These are phyloP conservation scores for Suillus alpinus DNA, from an alignment of 768 basidiomycete genomes.

Conservation along the genomic window DNA sequence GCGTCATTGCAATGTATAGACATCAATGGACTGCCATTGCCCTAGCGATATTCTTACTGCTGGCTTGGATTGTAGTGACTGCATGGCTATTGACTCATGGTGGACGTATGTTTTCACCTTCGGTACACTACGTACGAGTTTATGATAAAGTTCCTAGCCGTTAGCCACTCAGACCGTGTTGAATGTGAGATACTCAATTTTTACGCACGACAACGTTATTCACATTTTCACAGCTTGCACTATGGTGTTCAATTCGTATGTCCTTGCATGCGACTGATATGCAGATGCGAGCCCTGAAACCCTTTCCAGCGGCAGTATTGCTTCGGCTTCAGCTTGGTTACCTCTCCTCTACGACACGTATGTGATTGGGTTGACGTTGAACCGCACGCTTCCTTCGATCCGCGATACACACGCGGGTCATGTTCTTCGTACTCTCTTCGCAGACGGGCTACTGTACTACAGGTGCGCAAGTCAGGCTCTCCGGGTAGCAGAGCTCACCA, in stretches of 20 bases:
- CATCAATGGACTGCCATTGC: constrained; percentile 4
- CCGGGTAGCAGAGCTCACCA: neutral
- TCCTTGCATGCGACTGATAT: neutral
- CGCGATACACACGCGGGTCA: constrained; percentile 14
- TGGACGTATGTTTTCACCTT: constrained; percentile 37
- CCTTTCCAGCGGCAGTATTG: constrained; percentile 15
- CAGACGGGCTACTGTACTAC: constrained; percentile 36
- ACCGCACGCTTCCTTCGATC: constrained; percentile 25
- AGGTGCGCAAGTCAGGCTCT: constrained; percentile 16
- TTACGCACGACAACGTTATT: constrained; percentile 24
- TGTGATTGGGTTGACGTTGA: constrained; percentile 32
- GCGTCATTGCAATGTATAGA: constrained; percentile 19
- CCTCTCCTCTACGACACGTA: constrained; percentile 40
- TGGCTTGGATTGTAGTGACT: constrained; percentile 46
- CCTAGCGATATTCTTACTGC: constrained; percentile 29
- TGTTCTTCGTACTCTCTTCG: constrained; percentile 25
- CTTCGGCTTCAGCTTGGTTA: constrained; percentile 39
- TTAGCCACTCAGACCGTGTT: constrained; percentile 5
- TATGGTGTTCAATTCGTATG: constrained; percentile 38
- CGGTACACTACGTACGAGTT: neutral
- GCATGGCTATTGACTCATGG: constrained; percentile 51
- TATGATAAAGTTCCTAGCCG: constrained; percentile 6
- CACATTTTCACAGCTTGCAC: constrained; percentile 33
- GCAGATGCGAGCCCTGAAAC: neutral
- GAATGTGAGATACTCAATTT: constrained; percentile 11